phyloP scores from a whole-genome alignment of 2,329 filamentous ascomycete species.

The Exophiala xenobiotica region DNA sequence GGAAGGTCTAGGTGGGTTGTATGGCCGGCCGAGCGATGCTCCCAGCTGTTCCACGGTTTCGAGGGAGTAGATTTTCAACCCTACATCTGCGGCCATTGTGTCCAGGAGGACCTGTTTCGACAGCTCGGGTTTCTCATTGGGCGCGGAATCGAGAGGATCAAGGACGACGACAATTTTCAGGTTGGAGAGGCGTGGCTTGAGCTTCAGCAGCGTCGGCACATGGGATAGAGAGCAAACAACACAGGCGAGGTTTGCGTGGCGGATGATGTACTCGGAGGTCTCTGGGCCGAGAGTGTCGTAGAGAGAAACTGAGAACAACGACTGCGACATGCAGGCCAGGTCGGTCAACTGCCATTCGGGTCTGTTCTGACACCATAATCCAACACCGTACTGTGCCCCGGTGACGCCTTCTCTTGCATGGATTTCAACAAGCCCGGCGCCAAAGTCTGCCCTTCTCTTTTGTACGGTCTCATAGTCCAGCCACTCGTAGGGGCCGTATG shows the following conservation, averaged over 20 bases:
- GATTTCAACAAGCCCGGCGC: constrained; percentile 79
- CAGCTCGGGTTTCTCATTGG: constrained; percentile 66
- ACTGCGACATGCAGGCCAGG: constrained; percentile 81
- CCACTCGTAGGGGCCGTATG: constrained; percentile 78
- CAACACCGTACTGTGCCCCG: constrained; percentile 68
- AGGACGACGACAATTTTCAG: constrained; percentile 87
- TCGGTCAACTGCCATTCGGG: constrained; percentile 90
- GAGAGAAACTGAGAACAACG: constrained; percentile 84
- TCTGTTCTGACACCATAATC: constrained; percentile 83
- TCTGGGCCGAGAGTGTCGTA: constrained; percentile 95
- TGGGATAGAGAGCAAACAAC: constrained; percentile 79
- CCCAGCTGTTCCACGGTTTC: constrained; percentile 79
- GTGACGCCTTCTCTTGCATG: constrained; percentile 70
- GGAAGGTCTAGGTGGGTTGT: constrained; percentile 68
- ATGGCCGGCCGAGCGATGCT: constrained; percentile 64
- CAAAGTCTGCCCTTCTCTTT: constrained; percentile 76
- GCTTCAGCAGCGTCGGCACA: constrained; percentile 75
- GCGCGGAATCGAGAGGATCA: constrained; percentile 74
- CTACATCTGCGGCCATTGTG: constrained; percentile 67
- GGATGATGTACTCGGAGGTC: constrained; percentile 91
- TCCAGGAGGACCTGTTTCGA: constrained; percentile 79
- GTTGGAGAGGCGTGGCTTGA: constrained; percentile 71
- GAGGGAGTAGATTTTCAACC: constrained; percentile 77
- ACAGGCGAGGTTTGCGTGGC: constrained; percentile 74
- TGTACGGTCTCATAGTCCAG: constrained; percentile 78